Percentiles rank a stretch among this genome's conserved stretches.
phyloP scores from a whole-genome alignment of 1,284 basidiomycete species.

The Heliocybe sulcata region DNA sequence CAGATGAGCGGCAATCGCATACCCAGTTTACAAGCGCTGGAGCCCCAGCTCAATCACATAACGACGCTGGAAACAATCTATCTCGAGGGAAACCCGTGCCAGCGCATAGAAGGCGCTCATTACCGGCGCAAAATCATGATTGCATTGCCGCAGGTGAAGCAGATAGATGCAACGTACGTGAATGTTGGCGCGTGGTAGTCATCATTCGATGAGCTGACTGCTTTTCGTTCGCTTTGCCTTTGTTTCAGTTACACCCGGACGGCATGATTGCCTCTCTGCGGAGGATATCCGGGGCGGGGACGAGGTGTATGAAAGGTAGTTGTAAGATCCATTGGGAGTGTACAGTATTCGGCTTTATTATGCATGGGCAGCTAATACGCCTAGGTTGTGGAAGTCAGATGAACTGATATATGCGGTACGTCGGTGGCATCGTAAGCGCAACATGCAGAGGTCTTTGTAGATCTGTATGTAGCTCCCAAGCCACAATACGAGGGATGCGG shows the following conservation, averaged over 20 bases:
- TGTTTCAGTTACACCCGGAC: background rate
- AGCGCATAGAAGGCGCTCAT: conserved; percentile 66
- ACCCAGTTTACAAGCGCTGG: conserved; percentile 58
- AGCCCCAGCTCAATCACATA: conserved; percentile 67
- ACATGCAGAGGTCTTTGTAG: no score
- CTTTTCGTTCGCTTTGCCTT: background rate
- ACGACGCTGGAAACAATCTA: conserved; percentile 82
- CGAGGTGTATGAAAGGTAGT: no score
- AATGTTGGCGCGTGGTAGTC: background rate
- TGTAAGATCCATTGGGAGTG: no score
- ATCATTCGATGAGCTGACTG: background rate
- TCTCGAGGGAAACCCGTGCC: conserved; percentile 92
- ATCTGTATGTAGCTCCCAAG: no score
- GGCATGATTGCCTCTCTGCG: background rate
- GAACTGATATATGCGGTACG: no score
- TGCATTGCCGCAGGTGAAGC: conserved; percentile 81
- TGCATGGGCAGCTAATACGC: no score
- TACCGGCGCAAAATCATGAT: conserved; percentile 92
- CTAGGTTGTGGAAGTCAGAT: no score
- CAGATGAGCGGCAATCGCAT: conserved; percentile 90
- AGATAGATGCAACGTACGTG: conserved; percentile 92
- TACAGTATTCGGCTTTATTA: no score
- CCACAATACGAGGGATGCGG: no score
- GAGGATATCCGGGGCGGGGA: no score
- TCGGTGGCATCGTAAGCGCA: no score